These are phyloP conservation scores for Quercus parvula DNA, from an alignment of 306 rosid genomes.

Conservation along the genomic window DNA sequence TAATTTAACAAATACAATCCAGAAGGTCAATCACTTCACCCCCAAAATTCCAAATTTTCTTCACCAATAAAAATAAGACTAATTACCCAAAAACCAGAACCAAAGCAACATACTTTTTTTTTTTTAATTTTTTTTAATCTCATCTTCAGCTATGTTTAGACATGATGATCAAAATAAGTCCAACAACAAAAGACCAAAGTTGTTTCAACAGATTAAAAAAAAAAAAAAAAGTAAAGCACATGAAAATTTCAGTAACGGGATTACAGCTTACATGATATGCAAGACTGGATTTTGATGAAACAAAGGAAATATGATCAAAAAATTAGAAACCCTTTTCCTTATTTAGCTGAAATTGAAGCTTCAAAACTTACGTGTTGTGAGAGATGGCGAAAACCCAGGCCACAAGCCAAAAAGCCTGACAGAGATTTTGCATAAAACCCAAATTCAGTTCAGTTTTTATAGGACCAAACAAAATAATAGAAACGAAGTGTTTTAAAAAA, in stretches of 20 bases:
- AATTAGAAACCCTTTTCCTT: slow-evolving; percentile 13
- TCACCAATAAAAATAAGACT: not conserved
- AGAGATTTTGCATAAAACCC: slow-evolving; percentile 9
- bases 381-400: slow-evolving; percentile 17
- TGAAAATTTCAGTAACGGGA: not conserved
- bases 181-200: not conserved
- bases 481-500: not conserved
- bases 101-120: not conserved
- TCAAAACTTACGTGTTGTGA: slow-evolving; percentile 36
- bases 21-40: not conserved
- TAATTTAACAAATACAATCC: slow-evolving; percentile 18
- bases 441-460: slow-evolving; percentile 20
- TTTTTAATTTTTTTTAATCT: not conserved
- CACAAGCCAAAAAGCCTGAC: slow-evolving; percentile 22
- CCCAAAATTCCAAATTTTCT: slow-evolving; percentile 6
- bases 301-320: slow-evolving; percentile 12
- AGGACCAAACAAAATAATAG: not conserved
- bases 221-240: not conserved
- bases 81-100: not conserved
- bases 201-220: not conserved
- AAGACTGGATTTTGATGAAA: not conserved
- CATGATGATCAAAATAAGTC: slow-evolving; percentile 15
- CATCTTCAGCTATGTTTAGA: slow-evolving; percentile 3
- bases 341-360: slow-evolving; percentile 16
- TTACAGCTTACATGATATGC: not conserved